phyloP scores from a whole-genome alignment of 2,329 filamentous ascomycete species.

The Fusarium sp. region DNA sequence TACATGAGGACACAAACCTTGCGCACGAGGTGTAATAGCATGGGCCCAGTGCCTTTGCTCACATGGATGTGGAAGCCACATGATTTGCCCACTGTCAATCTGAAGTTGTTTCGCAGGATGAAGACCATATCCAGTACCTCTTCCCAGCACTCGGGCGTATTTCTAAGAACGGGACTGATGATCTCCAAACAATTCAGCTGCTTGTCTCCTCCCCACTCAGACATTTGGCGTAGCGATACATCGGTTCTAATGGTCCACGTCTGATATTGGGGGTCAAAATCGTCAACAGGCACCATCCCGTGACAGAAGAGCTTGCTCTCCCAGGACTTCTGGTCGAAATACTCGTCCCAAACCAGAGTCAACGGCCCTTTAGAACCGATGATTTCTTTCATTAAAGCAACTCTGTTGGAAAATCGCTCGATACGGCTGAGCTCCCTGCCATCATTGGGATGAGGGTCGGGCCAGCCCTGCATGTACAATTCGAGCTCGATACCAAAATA shows the following conservation, averaged over 20 bases:
- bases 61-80: constrained; percentile 33
- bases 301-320: neutral
- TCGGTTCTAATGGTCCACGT: constrained; percentile 18
- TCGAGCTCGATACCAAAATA: constrained; percentile 36
- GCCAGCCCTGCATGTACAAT: neutral
- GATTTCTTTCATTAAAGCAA: neutral
- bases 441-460: constrained; percentile 12
- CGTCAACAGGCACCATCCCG: neutral
- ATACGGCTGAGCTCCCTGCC: neutral
- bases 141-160: constrained; percentile 24
- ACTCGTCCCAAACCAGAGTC: neutral
- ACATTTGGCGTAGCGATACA: neutral
- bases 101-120: constrained; percentile 18
- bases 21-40: constrained; percentile 8
- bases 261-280: constrained; percentile 4
- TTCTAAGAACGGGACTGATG: constrained; percentile 15
- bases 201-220: constrained; percentile 13
- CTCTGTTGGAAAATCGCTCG: neutral
- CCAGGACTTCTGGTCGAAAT: neutral
- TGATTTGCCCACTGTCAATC: neutral
- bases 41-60: constrained; percentile 9
- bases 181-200: constrained; percentile 16
- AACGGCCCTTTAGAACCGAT: neutral
- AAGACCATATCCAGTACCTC: constrained; percentile 19
- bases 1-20: constrained; percentile 19